These are phyloP conservation scores for Prunus dulcis DNA, from an alignment of 306 rosid genomes.

Conservation along the genomic window DNA sequence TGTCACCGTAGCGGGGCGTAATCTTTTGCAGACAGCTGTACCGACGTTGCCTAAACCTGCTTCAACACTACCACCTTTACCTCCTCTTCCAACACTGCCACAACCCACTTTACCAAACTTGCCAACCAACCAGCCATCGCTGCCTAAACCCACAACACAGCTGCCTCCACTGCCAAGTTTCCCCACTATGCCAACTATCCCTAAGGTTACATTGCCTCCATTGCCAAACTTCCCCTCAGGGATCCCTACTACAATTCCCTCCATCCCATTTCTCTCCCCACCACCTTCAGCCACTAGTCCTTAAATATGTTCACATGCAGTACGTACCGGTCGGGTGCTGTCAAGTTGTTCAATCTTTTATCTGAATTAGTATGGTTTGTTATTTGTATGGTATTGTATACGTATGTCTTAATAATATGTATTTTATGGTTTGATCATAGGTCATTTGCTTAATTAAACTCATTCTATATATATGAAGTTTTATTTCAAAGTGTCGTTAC, in stretches of 20 bases:
- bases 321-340: too few relatives aligned
- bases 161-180: neutral
- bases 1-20: neutral
- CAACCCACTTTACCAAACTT: neutral
- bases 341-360: too few relatives aligned
- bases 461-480: too few relatives aligned
- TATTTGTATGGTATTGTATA: too few relatives aligned
- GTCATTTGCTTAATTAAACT: too few relatives aligned
- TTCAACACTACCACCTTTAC: neutral
- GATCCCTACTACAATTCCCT: conserved; percentile 19
- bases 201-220: neutral
- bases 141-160: neutral
- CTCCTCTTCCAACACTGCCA: neutral
- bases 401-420: too few relatives aligned
- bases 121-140: neutral
- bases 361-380: too few relatives aligned
- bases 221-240: neutral
- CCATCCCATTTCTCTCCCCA: conserved; percentile 40
- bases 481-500: too few relatives aligned
- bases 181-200: neutral
- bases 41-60: neutral
- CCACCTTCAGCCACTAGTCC: conserved; percentile 38
- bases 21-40: neutral
- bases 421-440: too few relatives aligned
- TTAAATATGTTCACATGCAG: neutral